These are phyloP conservation scores for Suhomyces xylopsoci DNA, from an alignment of 805 yeast species.

Conservation along the genomic window DNA sequence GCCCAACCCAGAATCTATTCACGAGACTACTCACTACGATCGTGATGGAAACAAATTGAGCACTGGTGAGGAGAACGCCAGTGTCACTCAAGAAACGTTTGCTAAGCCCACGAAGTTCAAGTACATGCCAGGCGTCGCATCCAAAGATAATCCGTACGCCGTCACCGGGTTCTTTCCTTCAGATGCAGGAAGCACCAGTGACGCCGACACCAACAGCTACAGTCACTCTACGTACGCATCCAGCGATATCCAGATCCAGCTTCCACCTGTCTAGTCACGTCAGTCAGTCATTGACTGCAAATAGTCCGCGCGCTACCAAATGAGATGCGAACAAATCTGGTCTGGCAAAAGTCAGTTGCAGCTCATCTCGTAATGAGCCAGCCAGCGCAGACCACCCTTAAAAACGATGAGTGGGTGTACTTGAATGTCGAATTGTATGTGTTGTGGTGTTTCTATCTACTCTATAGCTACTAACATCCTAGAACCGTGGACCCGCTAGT, in stretches of 20 bases:
- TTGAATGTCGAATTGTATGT: constrained; percentile 15
- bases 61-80: not conserved
- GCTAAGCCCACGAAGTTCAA: not conserved
- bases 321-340: not conserved
- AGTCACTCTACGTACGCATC: constrained; percentile 18
- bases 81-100: not conserved
- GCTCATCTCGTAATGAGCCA: not conserved
- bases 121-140: not conserved
- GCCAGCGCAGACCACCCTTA: not conserved
- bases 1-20: not conserved
- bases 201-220: not conserved
- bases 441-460: not conserved
- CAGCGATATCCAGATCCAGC: constrained; percentile 29
- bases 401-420: constrained; percentile 13
- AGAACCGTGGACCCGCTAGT: constrained; percentile 9
- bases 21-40: not conserved
- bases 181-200: not conserved
- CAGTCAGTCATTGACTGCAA: not conserved
- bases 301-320: not conserved
- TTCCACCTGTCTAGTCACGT: constrained; percentile 10
- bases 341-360: not conserved
- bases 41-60: not conserved
- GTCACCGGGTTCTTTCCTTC: not conserved
- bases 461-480: constrained; percentile 7
- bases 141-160: not conserved